A percentile compares a stretch with the other conserved stretches of the same genome.
phyloP scores from a whole-genome alignment of 208 protist genomes.

The Trypanosoma brucei region DNA sequence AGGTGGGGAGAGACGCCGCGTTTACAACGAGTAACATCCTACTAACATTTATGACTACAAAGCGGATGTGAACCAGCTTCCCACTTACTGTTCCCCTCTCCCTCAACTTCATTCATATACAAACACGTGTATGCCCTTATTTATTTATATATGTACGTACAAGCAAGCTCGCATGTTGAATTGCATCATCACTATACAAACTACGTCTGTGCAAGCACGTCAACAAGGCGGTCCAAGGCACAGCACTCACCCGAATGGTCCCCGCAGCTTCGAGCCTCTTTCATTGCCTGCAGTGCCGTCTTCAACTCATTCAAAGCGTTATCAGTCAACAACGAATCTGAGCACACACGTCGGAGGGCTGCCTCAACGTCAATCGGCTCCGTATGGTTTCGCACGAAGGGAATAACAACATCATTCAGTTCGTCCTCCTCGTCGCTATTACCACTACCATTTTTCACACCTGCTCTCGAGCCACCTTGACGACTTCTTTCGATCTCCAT shows the following conservation, averaged over 20 bases:
- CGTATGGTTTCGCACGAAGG: constrained; percentile 27
- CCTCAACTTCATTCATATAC: no score
- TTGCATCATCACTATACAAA: not conserved
- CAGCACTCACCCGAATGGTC: constrained; percentile 14
- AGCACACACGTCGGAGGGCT: constrained; percentile 10
- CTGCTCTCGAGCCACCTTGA: not conserved
- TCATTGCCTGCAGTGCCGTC: constrained; percentile 15
- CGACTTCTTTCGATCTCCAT: not conserved
- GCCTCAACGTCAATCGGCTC: constrained; percentile 11
- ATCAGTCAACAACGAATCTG: constrained; percentile 16
- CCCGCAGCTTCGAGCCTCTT: constrained; percentile 10
- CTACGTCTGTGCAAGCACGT: constrained; percentile 30
- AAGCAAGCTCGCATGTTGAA: not conserved
- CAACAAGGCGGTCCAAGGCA: constrained; percentile 34
- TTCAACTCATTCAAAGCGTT: constrained; percentile 10
- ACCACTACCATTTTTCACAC: constrained; percentile 5
- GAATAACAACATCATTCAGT: constrained; percentile 15
- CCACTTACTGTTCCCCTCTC: no score
- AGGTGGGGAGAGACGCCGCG: no score
- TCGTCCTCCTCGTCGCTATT: not conserved
- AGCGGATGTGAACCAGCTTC: no score
- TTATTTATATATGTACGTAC: not conserved
- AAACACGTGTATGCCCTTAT: no score
- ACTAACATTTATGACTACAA: no score
- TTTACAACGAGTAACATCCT: no score